phyloP scores from a whole-genome alignment of 2,329 filamentous ascomycete species.

The Pyricularia pennisetigena region DNA sequence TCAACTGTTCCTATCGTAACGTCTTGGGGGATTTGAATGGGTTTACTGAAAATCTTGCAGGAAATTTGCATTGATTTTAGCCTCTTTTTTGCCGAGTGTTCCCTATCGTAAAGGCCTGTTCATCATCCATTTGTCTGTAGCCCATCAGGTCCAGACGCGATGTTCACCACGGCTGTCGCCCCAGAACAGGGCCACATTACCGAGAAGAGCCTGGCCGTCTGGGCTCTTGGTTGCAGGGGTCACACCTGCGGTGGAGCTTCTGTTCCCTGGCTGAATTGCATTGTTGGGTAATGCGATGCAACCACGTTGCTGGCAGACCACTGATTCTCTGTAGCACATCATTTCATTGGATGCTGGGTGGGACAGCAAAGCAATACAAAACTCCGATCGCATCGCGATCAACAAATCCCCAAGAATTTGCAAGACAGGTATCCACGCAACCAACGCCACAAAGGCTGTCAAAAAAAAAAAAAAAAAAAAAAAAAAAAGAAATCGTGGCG shows the following conservation, averaged over 20 bases:
- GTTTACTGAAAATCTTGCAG: neutral
- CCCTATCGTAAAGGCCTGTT: neutral
- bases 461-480: too few relatives aligned
- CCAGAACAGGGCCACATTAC: neutral
- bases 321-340: neutral
- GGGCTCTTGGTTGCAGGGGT: neutral
- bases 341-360: neutral
- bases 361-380: neutral
- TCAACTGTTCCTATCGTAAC: neutral
- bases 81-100: neutral
- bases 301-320: neutral
- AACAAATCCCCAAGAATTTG: neutral
- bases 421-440: neutral
- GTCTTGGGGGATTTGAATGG: too few relatives aligned
- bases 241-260: neutral
- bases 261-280: neutral
- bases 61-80: slow-evolving; percentile 1
- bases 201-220: neutral
- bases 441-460: neutral
- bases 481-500: too few relatives aligned
- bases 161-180: neutral
- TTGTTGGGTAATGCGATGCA: neutral
- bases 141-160: neutral
- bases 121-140: neutral
- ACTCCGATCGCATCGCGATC: neutral